Conservation (phyloP, 1,139 yeast genomes). For the Suhomyces bribrorum region DNA sequence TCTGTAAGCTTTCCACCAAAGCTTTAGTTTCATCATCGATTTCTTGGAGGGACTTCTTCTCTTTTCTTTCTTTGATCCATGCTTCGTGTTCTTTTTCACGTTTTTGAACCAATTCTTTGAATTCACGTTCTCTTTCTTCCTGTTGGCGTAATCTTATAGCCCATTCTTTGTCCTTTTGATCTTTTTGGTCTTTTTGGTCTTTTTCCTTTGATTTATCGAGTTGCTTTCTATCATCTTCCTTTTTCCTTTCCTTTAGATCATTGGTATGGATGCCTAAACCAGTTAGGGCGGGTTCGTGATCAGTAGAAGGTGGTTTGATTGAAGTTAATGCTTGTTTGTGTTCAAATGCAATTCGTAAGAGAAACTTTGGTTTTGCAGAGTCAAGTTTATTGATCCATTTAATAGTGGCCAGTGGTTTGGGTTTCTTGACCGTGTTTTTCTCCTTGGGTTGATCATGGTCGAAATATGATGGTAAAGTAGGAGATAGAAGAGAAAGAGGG, state of each 20-base stretch:
- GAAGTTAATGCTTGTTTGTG: conserved; percentile 1
- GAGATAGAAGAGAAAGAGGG: conserved; percentile 37
- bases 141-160: conserved; percentile 10
- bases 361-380: conserved; percentile 30
- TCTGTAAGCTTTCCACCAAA: conserved; percentile 24
- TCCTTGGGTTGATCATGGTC: conserved; percentile 9
- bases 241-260: conserved; percentile 6
- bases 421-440: conserved; percentile 2
- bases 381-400: conserved; percentile 39
- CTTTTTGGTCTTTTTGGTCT: conserved; percentile 1
- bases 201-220: conserved; percentile 5
- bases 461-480: conserved; percentile 38
- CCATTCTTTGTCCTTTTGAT: conserved; percentile 3
- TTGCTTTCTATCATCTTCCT: conserved; percentile 4
- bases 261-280: conserved; percentile 28
- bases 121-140: conserved; percentile 14
- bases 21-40: conserved; percentile 6
- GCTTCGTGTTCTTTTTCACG: conserved; percentile 14
- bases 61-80: conserved; percentile 8
- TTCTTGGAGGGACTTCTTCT: conserved; percentile 23
- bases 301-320: background rate
- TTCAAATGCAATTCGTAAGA: conserved; percentile 31
- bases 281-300: conserved; percentile 9
- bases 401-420: conserved; percentile 15
- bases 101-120: conserved; percentile 1